Evolutionary conservation across 2,329 filamentous ascomycete species (phyloP), one percentile per base, ranked within the genome.

Genomic region (Ophiostoma perfectum): DNA sequence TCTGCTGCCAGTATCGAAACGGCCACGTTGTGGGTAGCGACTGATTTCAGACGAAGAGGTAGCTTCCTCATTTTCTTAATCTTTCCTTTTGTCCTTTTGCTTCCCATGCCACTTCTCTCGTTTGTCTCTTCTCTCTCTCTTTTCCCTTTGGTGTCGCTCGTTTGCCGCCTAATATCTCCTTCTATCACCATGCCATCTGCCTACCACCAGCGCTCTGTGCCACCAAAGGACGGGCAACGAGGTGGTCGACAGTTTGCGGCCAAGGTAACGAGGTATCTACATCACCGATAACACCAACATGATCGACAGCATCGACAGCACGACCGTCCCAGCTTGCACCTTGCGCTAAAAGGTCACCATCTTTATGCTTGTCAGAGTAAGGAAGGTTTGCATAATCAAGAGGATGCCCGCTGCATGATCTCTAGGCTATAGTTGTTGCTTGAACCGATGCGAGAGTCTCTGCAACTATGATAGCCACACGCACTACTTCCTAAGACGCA

Each of bases 351-450:
- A n/a, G 27, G 8, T 27, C 8, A 9, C 16, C 16, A 49, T 14
- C 49, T 55, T 55, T 18, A 14, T 9, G 8, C 8, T 63, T 65
- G 63, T 12, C 38, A 47, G 18, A 65, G 63, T 64, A 64, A 65
- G 62, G n/a, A 64, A 64, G 63, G 63, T 63, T 63, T 63, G 60
- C 60, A 63, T 39, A 42, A 42, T 18, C 60, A 18, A 63, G 16
- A 39, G 39, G 38, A n/a, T 41, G 58, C 27, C 27, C 14, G 5
- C 58, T 62, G 58, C 58, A n/a, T 62, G 58, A 7, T 49, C 44
- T 65, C 49, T 11, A 4, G n/a, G 27, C 27, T 27, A 27, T 27
- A 27, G 27, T 27, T 27, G 1, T 27, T 27, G 27, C 27, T 27
- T 27, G 27, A 27, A 27, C 27, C 27, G 27, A 27, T 27, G 27